Conservation (phyloP, 176 grass and related monocot genomes). For the Stipa capillata region DNA sequence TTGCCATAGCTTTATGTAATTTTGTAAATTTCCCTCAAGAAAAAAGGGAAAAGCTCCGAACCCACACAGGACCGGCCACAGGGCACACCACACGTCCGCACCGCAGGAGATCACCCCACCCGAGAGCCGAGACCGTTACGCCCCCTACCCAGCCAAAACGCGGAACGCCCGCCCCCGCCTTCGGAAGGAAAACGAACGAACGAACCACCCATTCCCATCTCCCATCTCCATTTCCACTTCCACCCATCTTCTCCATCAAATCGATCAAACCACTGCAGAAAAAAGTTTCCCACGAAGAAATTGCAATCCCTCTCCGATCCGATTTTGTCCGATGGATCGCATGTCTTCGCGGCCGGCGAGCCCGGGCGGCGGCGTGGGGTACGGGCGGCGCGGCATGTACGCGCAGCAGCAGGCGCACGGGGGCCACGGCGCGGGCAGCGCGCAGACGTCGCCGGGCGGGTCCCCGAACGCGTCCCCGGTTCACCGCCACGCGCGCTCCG, state of each 20-base stretch:
- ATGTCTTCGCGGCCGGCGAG: conserved; percentile 40
- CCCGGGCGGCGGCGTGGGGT: conserved; percentile 30
- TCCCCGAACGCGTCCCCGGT: conserved; percentile 51
- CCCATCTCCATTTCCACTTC: not conserved
- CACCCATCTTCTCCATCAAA: not conserved
- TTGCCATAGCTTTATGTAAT: no score
- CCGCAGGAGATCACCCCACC: conserved; percentile 21
- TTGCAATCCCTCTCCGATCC: not conserved
- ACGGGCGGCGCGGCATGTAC: conserved; percentile 29
- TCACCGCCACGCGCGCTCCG: conserved; percentile 40
- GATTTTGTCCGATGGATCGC: conserved; percentile 37
- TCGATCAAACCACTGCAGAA: not conserved
- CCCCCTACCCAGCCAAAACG: not conserved
- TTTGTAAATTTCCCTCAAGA: no score
- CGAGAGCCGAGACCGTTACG: conserved; percentile 43
- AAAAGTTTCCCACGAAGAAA: not conserved
- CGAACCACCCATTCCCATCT: conserved; percentile 21
- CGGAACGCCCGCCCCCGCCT: conserved; percentile 14
- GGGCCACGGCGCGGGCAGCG: not conserved
- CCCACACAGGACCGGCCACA: not conserved
- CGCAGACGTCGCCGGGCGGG: conserved; percentile 38
- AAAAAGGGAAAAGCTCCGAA: not conserved
- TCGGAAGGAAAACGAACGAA: conserved; percentile 24
- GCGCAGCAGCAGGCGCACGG: not conserved
- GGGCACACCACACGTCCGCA: not conserved